Conservation (phyloP, 2,329 filamentous ascomycete genomes). For the Neocucurbitaria cava region DNA sequence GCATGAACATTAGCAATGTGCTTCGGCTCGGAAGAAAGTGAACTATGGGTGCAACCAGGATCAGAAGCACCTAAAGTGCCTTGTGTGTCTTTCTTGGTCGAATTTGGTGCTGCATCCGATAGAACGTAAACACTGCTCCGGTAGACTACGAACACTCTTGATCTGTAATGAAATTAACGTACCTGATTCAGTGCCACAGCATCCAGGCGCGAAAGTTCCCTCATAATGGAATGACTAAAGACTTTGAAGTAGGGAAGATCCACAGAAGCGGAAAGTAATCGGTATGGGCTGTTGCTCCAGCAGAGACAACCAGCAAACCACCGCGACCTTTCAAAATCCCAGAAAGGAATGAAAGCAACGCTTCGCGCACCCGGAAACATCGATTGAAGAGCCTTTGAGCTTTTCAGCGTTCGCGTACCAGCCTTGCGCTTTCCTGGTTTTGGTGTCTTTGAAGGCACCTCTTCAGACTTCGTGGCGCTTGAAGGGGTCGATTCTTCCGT, state of each 20-base stretch:
- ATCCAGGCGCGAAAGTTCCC: constrained; percentile 62
- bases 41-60: background rate
- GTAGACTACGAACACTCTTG: background rate
- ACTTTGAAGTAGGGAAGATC: constrained; percentile 46
- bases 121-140: background rate
- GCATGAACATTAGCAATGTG: background rate
- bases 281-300: constrained; percentile 41
- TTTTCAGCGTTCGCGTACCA: constrained; percentile 35
- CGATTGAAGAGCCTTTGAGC: constrained; percentile 56
- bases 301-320: constrained; percentile 48
- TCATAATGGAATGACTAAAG: constrained; percentile 60
- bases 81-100: background rate
- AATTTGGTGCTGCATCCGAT: background rate
- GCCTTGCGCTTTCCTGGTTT: constrained; percentile 6
- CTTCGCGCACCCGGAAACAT: constrained; percentile 53
- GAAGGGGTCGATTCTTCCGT: constrained; percentile 21
- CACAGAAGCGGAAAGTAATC: constrained; percentile 35
- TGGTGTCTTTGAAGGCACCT: background rate
- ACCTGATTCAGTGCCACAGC: constrained; percentile 52
- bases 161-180: background rate
- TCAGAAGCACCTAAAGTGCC: background rate
- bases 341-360: constrained; percentile 49
- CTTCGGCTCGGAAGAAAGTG: no score
- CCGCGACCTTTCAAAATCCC: constrained; percentile 46
- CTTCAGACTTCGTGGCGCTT: constrained; percentile 2